Conservation (phyloP, 495 filamentous ascomycete genomes). For the Xylaria nigripes region DNA sequence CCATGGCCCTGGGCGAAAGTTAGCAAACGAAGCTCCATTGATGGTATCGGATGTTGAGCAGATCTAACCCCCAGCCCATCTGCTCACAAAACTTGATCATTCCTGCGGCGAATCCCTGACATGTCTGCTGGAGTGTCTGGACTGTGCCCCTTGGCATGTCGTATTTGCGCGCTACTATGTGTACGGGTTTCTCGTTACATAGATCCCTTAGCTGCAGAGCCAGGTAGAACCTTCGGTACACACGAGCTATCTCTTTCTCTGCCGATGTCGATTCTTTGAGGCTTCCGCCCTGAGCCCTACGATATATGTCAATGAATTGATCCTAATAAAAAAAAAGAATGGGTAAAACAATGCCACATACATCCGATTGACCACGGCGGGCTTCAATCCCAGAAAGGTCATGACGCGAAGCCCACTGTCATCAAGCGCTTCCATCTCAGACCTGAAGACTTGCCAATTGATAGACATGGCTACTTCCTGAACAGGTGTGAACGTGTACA, state of each 20-base stretch:
- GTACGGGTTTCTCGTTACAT: slow-evolving; percentile 69
- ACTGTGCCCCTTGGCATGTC: slow-evolving; percentile 60
- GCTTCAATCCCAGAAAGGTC: slow-evolving; percentile 60
- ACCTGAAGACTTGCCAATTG: slow-evolving; percentile 66
- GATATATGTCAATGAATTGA: slow-evolving; percentile 15
- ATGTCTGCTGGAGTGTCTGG: slow-evolving; percentile 66
- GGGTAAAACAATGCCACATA: slow-evolving; percentile 31
- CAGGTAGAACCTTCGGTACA: slow-evolving; percentile 71
- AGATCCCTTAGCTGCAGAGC: slow-evolving; percentile 75
- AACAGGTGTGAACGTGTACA: slow-evolving; percentile 75
- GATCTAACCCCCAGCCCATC: slow-evolving; percentile 58
- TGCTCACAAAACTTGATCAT: slow-evolving; percentile 68
- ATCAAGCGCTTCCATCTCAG: slow-evolving; percentile 60
- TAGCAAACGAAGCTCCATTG: slow-evolving; percentile 10
- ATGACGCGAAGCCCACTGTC: slow-evolving; percentile 65
- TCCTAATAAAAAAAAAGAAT: not conserved
- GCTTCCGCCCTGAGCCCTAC: slow-evolving; percentile 60
- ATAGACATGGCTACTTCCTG: slow-evolving; percentile 47
- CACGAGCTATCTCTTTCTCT: slow-evolving; percentile 52
- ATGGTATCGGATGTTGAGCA: slow-evolving; percentile 9
- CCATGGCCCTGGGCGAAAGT: slow-evolving; percentile 43
- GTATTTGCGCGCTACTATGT: slow-evolving; percentile 61
- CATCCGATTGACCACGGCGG: slow-evolving; percentile 64
- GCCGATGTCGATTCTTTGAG: slow-evolving; percentile 55
- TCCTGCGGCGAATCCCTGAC: slow-evolving; percentile 69